Conservation (phyloP, 2,329 filamentous ascomycete species). For the Aspergillus sp. region DNA sequence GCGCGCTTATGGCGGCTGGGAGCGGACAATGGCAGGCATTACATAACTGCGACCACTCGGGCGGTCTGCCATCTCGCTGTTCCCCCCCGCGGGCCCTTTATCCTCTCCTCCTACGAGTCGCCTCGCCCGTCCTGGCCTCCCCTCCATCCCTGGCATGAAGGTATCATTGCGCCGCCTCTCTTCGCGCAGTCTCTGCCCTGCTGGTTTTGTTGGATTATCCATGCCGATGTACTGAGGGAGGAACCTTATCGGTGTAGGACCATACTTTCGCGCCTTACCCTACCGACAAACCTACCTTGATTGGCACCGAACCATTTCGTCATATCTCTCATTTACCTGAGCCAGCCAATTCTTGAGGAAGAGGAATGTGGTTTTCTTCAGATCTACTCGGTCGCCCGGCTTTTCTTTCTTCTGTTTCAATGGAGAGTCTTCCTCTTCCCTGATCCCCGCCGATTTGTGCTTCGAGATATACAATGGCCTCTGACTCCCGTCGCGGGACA, state of each 20-base stretch:
- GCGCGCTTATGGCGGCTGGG: slow-evolving; percentile 16
- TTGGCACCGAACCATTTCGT: no score
- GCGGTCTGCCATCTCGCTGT: slow-evolving; percentile 12
- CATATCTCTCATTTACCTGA: no score
- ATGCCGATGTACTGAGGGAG: slow-evolving; percentile 9
- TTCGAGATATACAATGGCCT: slow-evolving; percentile 40
- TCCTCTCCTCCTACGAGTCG: slow-evolving; percentile 9
- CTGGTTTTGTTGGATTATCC: slow-evolving; percentile 3
- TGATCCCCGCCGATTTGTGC: slow-evolving; percentile 36
- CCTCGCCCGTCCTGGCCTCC: slow-evolving; percentile 12
- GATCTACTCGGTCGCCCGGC: slow-evolving; percentile 25
- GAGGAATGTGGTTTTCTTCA: slow-evolving; percentile 41
- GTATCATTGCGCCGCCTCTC: slow-evolving; percentile 9
- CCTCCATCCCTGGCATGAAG: slow-evolving; percentile 17
- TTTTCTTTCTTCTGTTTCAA: slow-evolving; percentile 34
- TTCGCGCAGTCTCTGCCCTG: slow-evolving; percentile 9
- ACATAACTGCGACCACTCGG: slow-evolving; percentile 9
- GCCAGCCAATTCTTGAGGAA: slow-evolving; percentile 17
- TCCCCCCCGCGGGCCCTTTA: slow-evolving; percentile 19
- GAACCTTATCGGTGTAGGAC: not conserved
- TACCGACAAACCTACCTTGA: no score
- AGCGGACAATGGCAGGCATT: slow-evolving; percentile 12
- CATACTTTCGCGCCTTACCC: no score
- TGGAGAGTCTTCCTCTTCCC: slow-evolving; percentile 36
- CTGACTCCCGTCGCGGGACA: slow-evolving; percentile 45